These are phyloP conservation scores for Cladophialophora immunda DNA, from an alignment of 2,329 filamentous ascomycete genomes.

Conservation along the genomic window DNA sequence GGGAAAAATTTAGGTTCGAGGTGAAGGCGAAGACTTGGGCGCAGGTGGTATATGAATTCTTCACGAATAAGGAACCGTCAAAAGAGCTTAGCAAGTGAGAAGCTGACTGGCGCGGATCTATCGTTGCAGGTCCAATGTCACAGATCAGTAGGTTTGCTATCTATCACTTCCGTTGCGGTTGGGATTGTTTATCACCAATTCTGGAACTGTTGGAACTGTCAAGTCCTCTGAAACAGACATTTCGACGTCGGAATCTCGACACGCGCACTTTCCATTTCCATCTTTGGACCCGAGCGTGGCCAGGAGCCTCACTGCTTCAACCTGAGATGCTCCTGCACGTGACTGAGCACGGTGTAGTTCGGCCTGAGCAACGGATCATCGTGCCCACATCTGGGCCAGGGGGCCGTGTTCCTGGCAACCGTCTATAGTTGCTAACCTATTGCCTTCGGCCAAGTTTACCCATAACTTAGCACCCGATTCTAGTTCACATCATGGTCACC, in stretches of 20 bases:
- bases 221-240: too few relatives aligned
- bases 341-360: conserved; percentile 1
- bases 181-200: neutral
- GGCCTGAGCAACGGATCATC: conserved; percentile 14
- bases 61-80: neutral
- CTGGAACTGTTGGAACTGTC: neutral
- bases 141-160: neutral
- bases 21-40: conserved; percentile 11
- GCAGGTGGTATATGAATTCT: conserved; percentile 10
- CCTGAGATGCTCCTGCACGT: conserved; percentile 5
- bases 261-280: too few relatives aligned
- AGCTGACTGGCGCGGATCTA: neutral
- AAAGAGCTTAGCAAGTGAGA: neutral
- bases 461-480: neutral
- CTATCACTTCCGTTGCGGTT: neutral
- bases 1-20: neutral
- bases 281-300: neutral
- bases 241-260: too few relatives aligned
- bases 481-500: neutral
- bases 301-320: conserved; percentile 9
- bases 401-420: conserved; percentile 5
- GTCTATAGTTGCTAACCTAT: conserved; percentile 4
- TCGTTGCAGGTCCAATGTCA: neutral
- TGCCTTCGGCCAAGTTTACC: too few relatives aligned
- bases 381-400: conserved; percentile 9